phyloP scores from a whole-genome alignment of 345 rosid species.

The Salix viminalis region DNA sequence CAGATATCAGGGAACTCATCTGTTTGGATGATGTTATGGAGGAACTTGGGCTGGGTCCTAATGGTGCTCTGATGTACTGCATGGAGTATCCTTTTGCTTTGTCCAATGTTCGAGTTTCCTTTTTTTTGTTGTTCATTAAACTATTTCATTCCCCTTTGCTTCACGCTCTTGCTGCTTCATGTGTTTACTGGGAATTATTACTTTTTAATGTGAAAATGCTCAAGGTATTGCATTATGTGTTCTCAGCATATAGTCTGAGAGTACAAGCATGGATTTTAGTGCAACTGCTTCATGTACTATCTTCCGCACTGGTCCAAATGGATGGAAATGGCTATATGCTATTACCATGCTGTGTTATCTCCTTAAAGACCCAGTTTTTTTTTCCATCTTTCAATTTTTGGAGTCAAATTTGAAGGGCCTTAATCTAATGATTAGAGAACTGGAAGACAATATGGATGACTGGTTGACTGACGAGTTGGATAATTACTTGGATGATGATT shows the following conservation, averaged over 20 bases:
- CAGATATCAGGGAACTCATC: conserved; percentile 87
- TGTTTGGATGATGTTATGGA: conserved; percentile 94
- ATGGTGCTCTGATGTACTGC: conserved; percentile 85
- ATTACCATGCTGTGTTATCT: not conserved
- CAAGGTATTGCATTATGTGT: not conserved
- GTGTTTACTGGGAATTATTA: not conserved
- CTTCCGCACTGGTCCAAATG: too few species aligned
- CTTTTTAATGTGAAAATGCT: not conserved
- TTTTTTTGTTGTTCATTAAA: not conserved
- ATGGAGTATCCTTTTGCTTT: conserved; percentile 82
- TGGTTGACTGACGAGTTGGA: conserved; percentile 90
- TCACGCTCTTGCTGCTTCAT: too few species aligned
- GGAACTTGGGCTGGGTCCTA: conserved; percentile 81
- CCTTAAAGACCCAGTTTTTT: not conserved
- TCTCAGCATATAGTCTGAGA: not conserved
- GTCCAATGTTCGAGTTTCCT: not conserved
- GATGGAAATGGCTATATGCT: too few species aligned
- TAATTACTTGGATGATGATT: conserved; percentile 79
- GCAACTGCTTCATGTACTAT: not conserved
- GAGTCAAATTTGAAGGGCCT: conserved; percentile 28
- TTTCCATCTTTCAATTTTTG: not conserved
- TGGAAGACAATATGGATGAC: conserved; percentile 74
- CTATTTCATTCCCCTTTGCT: not conserved
- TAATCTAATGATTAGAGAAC: conserved; percentile 55
- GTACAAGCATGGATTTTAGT: not conserved